Base-by-base conservation (phyloP, 2,329 filamentous ascomycete genomes). In the Aspergillus sp. region DNA sequence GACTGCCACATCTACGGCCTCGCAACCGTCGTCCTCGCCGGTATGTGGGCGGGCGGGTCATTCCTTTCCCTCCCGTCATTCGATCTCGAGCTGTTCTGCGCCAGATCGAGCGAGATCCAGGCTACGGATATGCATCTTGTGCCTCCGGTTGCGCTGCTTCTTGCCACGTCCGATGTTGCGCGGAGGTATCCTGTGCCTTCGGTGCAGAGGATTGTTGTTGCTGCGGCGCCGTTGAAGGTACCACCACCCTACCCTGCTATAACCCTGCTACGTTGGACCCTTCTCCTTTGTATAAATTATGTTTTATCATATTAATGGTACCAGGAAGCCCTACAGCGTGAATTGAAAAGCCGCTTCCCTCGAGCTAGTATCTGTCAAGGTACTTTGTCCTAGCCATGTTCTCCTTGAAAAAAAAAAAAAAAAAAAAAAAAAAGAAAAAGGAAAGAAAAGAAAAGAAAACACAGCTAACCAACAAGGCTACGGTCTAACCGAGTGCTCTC, bases 1-100 rank as follows among this genome's bases (percentile, higher is more conserved):
- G 63, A 65, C 40, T 65, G 61, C 45, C 63, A 65, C 51, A 60
- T 59, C 37, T 65, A 65, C 37, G 63, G 63, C 11, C 59, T 65
- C 8, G 53, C 40, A 13, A 15, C 55, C 12, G 57, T 56, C 4
- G 63, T 65, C 4, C 19, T 64, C 39, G 40, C 54, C 19, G 63
- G 63, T 15, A 65, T 65, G 63, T 65, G 60, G 62, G 57, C 53
- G 52, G 64, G 64, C 27, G 27, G 27, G 3, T 30, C 27, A 11
- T 30, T 30, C 27, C 11, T 30, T 9, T 30, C 27, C 9, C 27
- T 30, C 27, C 27, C 27, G 4, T 57, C 59, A 22, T 64, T 65
- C 34, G 60, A 64, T 13, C 53, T 65, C 20, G 62, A 61, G 19
- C 54, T 51, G 1, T 65, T 64, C 17, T 64, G 58, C 17, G 57